Evolutionary conservation across 116 monocot species (phyloP), one percentile per base, ranked within the genome.

Genomic region (Phalaenopsis hybrid): DNA sequence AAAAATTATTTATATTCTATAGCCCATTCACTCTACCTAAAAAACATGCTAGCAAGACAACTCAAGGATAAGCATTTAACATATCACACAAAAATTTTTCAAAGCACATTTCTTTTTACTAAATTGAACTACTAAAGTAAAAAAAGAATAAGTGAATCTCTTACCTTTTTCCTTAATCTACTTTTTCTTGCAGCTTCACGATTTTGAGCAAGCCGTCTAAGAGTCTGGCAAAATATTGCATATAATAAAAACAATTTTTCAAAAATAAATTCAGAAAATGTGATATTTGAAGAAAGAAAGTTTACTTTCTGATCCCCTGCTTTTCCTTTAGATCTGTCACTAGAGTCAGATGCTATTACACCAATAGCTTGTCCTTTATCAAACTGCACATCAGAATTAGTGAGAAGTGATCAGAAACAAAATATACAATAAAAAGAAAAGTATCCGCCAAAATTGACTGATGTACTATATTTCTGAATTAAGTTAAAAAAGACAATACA

Each of bases 101-200:
- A 75, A 1, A 75, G 46, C 5, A 75, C n/a, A 18, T 37, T 46
- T n/a, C 46, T 75, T 33, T 45, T 46, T 10, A 33, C 46, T 48
- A 44, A 46, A 45, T 72, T 34, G 25, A 34, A 37, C 72, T 13
- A 72, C 5, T 37, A 16, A 72, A 72, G 37, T 45, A 75, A 75
- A 45, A 41, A 45, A 75, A 45, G 17, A 75, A 46, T 16, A 8
- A 8, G 18, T 2, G 23, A 75, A 75, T 10, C 20, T 75, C 21
- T 48, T 87, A 94, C 94, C 91, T 94, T 96, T 82, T 98, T 98
- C 67, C 93, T 88, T 79, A 95, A 87, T 34, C 95, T 79, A 65
- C 95, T 95, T 88, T 95, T 95, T 77, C 95, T 88, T 20, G 95
- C 95, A 89, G 95, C 95, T 89, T 95, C 95, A 79, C 95, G 95